Base-by-base conservation (phyloP, 2,329 filamentous ascomycete species). In the Arthrobotrys sinensis region DNA sequence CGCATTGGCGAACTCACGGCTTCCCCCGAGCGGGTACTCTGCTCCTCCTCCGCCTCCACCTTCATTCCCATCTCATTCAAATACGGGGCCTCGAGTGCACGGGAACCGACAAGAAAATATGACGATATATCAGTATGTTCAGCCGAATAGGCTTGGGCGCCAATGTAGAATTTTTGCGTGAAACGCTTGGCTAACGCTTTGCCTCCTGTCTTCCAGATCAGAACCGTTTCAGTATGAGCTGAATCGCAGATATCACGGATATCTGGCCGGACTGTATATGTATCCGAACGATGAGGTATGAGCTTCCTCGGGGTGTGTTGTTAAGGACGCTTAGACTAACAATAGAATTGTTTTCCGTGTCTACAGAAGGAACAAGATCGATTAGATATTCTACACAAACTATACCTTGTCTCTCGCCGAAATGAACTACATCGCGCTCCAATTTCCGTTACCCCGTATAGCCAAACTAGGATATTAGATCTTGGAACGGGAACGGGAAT, bases 401-500 rank as follows among this genome's bases (percentile, higher is more conserved):
- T 95, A 81, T 92, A 94, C 82, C 86, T 88, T 14, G 88, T 92
- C 19, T 89, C 89, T 62, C 89, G 91, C 80, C 84, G 86, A 50
- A 86, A 87, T 43, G 84, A 87, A 81, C 82, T 87, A 81, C 84
- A 86, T 81, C 82, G 84, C 83, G 84, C 87, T 79, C 85, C 86
- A 43, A 83, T 86, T 62, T 82, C 84, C 77, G 80, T 84, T 75
- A 82, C 84, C 68, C 24, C 79, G 10, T 63, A 79, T 66, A 55
- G 73, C 40, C 82, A 79, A 52, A 76, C 69, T 10, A 80, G 85
- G 63, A 87, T 91, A 57, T 83, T 92, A 48, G 90, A 92, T 82
- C 83, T 97, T 67, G 95, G 94, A 48, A 94, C 92, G 80, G 95
- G 94, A 19, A 97, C 93, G 0, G 94, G 93, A 45, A 95, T 97